Evolutionary conservation across 2,329 filamentous ascomycete species (phyloP).

Genomic region (Rachicladosporium sp.): DNA sequence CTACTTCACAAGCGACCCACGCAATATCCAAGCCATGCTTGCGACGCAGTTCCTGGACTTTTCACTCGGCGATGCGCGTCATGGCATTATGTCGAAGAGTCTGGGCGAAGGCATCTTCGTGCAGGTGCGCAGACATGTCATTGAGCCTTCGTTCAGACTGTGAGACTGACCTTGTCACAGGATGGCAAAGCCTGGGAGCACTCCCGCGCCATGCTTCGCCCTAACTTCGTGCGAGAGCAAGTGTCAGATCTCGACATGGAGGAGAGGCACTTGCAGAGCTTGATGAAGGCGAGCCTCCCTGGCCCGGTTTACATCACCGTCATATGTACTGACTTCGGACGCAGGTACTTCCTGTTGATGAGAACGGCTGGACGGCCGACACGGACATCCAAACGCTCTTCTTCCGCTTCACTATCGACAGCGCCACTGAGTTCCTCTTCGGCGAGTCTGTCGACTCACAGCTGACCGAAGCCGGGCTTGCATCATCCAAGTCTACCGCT

Average conservation of each 20-base stretch:
- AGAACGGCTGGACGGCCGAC: conserved; percentile 19
- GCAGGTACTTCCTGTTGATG: conserved; percentile 11
- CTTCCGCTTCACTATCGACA: conserved; percentile 38
- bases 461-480: conserved; percentile 21
- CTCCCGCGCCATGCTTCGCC: conserved; percentile 24
- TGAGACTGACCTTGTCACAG: conserved; percentile 5
- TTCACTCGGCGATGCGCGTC: conserved; percentile 17
- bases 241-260: conserved; percentile 24
- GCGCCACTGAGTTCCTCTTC: conserved; percentile 39
- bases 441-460: conserved; percentile 29
- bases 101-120: conserved; percentile 22
- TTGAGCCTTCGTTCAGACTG: too few relatives aligned
- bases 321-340: too few relatives aligned
- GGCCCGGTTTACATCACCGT: too few relatives aligned
- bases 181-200: conserved; percentile 27
- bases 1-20: conserved; percentile 21
- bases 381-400: conserved; percentile 28
- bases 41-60: conserved; percentile 19
- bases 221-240: conserved; percentile 28
- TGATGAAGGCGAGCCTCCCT: conserved; percentile 16
- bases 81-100: conserved; percentile 17
- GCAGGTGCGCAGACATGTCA: background rate
- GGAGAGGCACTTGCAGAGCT: conserved; percentile 23
- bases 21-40: conserved; percentile 25
- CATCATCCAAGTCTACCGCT: conserved; percentile 11